phyloP scores from a whole-genome alignment of 345 rosid genomes.

The Bruguiera sexangula region DNA sequence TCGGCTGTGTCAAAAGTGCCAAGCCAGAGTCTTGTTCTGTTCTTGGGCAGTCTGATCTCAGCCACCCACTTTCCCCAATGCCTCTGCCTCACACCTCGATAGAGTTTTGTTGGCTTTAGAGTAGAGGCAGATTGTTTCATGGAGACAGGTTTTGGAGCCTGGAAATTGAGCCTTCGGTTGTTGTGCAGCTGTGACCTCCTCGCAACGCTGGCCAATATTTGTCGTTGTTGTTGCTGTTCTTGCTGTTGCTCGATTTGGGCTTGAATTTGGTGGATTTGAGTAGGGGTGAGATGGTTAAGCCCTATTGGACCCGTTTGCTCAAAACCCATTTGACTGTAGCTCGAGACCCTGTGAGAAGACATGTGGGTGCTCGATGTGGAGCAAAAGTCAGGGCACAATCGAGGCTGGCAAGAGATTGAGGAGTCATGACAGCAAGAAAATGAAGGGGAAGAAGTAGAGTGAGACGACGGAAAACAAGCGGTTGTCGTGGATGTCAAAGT shows the following conservation, averaged over 20 bases:
- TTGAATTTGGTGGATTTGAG: slow-evolving; percentile 73
- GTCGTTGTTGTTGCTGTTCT: slow-evolving; percentile 6
- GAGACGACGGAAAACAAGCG: not conserved
- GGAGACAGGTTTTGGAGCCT: slow-evolving; percentile 53
- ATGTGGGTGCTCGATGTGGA: slow-evolving; percentile 25
- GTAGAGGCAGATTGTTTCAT: slow-evolving; percentile 48
- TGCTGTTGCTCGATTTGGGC: slow-evolving; percentile 45
- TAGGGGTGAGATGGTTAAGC: slow-evolving; percentile 56
- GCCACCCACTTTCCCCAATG: slow-evolving; percentile 99
- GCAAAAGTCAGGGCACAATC: slow-evolving; percentile 22
- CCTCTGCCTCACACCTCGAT: slow-evolving; percentile 87
- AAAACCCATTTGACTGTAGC: slow-evolving; percentile 22
- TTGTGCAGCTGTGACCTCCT: slow-evolving; percentile 4
- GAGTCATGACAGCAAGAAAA: not conserved
- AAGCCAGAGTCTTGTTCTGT: slow-evolving; percentile 88
- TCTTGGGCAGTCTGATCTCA: slow-evolving; percentile 86
- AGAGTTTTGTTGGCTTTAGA: slow-evolving; percentile 58
- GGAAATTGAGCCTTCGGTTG: slow-evolving; percentile 27
- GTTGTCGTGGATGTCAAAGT: not conserved
- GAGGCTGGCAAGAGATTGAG: slow-evolving; percentile 15
- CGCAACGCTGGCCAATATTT: slow-evolving; percentile 11
- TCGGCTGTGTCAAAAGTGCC: slow-evolving; percentile 90
- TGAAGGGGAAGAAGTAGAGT: not conserved
- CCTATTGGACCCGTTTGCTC: slow-evolving; percentile 44
- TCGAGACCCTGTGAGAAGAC: slow-evolving; percentile 24